Base-by-base conservation (phyloP, 495 filamentous ascomycete genomes). In the Mycothermus thermophilus region DNA sequence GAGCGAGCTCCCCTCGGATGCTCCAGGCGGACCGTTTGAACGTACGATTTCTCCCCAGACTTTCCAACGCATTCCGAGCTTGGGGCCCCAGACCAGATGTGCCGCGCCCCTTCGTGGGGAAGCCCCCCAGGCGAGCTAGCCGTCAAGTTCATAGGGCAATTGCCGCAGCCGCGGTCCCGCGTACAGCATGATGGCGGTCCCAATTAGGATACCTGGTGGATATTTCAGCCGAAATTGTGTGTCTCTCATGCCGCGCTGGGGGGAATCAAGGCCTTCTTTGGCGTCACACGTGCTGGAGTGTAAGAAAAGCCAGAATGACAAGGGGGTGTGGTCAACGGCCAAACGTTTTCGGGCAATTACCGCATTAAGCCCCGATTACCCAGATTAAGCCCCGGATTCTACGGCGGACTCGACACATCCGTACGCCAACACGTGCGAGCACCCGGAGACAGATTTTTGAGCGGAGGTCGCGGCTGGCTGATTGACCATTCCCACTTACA, bases 351-450 rank as follows among this genome's bases (percentile, higher is more conserved):
- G 26, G 34, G 22, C 39, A 26, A 41, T 43, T 42, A 32, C 35
- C 40, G 30, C 38, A 49, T 41, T 23, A 53, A 39, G 37, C 41
- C 32, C 43, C 41, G 41, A 53, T 59, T 57, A 57, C 47, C 55
- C 55, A 59, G 37, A 59, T 59, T 59, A 55, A 57, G n/a, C 46
- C 55, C 55, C 53, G 43, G 48, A 52, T 51, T 56, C 44, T 32
- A 48, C 39, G 42, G 37, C 48, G 50, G 34, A 49, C 41, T 38
- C 44, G 43, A 36, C 43, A 41, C 47, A 15, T 47, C 42, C 45
- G 41, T 41, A 35, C 38, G 30, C 27, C 30, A 35, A 41, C 48
- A 57, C 47, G 38, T 47, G 48, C 31, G 39, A 23, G 31, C 4
- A 8, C 12, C 37, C 44, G 45, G 41, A 30, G 30, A 36, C 28